These are phyloP conservation scores for Rhizoclosmatium globosum DNA, from an alignment of 192 early-diverging fungal species.

Conservation along the genomic window DNA sequence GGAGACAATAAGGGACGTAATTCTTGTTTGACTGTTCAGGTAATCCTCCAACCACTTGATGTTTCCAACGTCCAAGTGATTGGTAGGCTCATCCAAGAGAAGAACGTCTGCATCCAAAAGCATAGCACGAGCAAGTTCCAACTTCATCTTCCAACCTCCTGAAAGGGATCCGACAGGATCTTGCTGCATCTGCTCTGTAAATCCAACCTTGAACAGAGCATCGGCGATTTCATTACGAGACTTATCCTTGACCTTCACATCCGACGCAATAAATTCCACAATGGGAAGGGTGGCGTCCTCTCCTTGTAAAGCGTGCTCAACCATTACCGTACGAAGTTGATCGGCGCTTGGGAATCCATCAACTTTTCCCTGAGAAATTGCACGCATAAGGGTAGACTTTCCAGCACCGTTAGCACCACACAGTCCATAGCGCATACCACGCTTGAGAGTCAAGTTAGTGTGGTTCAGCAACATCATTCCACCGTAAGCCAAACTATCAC, in stretches of 20 bases:
- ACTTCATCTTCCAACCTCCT: constrained; percentile 73
- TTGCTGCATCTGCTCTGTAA: constrained; percentile 48
- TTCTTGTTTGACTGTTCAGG: constrained; percentile 66
- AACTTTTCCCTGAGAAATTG: constrained; percentile 59
- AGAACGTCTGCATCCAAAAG: constrained; percentile 83
- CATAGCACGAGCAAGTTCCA: constrained; percentile 67
- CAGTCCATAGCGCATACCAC: constrained; percentile 81
- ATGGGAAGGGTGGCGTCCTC: constrained; percentile 52
- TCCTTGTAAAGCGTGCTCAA: constrained; percentile 63
- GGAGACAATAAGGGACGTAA: constrained; percentile 80
- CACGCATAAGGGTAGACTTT: constrained; percentile 80
- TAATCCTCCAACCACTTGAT: constrained; percentile 83
- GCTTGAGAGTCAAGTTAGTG: constrained; percentile 66
- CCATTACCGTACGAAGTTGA: constrained; percentile 56
- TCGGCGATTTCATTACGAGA: constrained; percentile 39
- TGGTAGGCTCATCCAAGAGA: constrained; percentile 93
- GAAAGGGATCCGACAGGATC: constrained; percentile 58
- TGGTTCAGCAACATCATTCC: constrained; percentile 65
- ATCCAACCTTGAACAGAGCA: constrained; percentile 56
- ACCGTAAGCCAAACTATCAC: constrained; percentile 60
- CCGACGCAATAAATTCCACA: constrained; percentile 58
- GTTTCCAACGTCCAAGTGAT: constrained; percentile 82
- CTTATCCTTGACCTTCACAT: constrained; percentile 42
- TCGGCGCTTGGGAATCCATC: constrained; percentile 65
- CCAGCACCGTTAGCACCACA: constrained; percentile 85